Evolutionary conservation across 306 rosid genomes (phyloP), one percentile per base, ranked within the genome.

Genomic region (Calophaca sinica): DNA sequence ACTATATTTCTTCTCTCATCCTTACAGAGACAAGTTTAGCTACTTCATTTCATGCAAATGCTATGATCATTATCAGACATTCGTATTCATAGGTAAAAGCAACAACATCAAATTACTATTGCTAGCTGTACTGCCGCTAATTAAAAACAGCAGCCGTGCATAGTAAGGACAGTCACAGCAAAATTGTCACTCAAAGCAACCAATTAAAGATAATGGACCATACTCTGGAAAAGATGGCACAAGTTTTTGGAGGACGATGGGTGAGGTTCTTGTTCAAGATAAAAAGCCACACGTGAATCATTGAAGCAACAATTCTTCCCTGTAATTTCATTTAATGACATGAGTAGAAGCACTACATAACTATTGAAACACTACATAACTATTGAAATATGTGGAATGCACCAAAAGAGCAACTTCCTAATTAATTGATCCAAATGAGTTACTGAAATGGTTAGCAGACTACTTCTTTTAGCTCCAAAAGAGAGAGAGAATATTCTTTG

Each of bases 221-320:
- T 94, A 94, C 98, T 90, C 80, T 94, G 96, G 96, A 91, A 94
- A 73, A 94, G 94, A 81, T 94, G 96, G 79, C 51, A 78, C 86
- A 94, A 65, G 81, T 94, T 94, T 85, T 94, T 94, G 78, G 96
- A 62, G 33, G 98, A 91, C 33, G 98, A 86, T 2, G 98, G 88
- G 57, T 94, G 96, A 29, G 97, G 98, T 81, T 88, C 98, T 80
- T 84, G 89, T 15, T 86, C 84, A 46, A 94, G 93, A 80, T 88
- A 91, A 74, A 79, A 84, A 63, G 82, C 93, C 87, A 91, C 89
- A 1, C 94, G 93, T 2, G 98, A 91, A 65, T 85, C 84, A 75
- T 94, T 94, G 78, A 94, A 84, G 96, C 96, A 94, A 75, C 97
- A 94, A 79, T 92, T 94, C 76, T 84, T 80, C 70, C 98, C 97